Base-by-base conservation (phyloP, 2,329 filamentous ascomycete species). In the Penicillium sp. region DNA sequence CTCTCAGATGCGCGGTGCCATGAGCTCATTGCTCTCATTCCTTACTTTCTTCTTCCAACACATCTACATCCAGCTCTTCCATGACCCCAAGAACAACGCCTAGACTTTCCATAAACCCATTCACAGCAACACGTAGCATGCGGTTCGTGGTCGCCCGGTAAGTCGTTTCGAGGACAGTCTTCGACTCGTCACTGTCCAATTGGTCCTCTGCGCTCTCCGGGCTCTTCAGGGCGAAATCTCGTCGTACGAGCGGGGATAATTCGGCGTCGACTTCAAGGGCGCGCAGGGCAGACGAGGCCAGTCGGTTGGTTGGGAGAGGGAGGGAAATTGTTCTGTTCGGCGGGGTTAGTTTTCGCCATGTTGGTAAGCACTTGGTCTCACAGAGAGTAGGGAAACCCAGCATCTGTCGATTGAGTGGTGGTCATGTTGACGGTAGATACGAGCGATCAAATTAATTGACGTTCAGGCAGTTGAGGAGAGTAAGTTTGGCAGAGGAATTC, bases 101-200 rank as follows among this genome's bases (percentile, higher is more conserved):
- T 60, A 97, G 77, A 69, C 90, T 96, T 71, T 98, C 94, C 84
- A 98, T 93, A 78, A 97, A 97, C 9, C 93, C 92, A 79, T 98
- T 98, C 60, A 97, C 93, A 3, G 94, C 91, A 2, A 99, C 95
- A 49, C 95, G 89, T 61, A 99, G 84, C 94, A 98, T 98, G 69
- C 95, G 90, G 75, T 97, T 97, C 21, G 95, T 98, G 0, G 92
- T 92, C 1, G 95, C 95, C 58, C 84, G 86, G 79, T 98, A 98
- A 63, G 90, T 85, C 9, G 91, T 90, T 63, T 85, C 83, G 53
- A 98, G 82, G 5, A 93, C 78, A 1, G 80, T 84, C 69, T 79
- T 78, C 41, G 72, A 70, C 29, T 78, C 76, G 7, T 65, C 44
- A 47, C 48, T 23, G 66, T 61, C 59, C 60, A 9, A 60, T 66